phyloP scores from a whole-genome alignment of 2,329 filamentous ascomycete species.

The Colletotrichum sp. region DNA sequence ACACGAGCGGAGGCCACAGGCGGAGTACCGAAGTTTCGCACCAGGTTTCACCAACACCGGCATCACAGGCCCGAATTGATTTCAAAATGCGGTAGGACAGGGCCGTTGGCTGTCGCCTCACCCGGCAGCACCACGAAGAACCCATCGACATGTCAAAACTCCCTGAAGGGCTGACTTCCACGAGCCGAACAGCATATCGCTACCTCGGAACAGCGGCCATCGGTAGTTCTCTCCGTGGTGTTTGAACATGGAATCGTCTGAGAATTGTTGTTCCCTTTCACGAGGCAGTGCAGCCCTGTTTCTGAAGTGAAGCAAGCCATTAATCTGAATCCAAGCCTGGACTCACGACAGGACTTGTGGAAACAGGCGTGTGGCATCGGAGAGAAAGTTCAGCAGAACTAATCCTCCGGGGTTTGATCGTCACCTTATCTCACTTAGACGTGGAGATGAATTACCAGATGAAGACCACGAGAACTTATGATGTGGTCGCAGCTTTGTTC shows the following conservation, averaged over 20 bases:
- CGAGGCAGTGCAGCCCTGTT: not conserved
- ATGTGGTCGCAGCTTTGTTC: not conserved
- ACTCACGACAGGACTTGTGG: not conserved
- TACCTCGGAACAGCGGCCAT: not conserved
- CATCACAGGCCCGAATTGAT: not conserved
- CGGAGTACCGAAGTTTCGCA: slow-evolving; percentile 9
- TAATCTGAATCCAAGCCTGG: not conserved
- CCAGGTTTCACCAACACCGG: slow-evolving; percentile 2
- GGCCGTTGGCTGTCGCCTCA: not conserved
- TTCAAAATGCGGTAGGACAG: not conserved
- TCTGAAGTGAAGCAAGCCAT: not conserved
- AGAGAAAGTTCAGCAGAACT: not conserved
- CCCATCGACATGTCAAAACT: not conserved
- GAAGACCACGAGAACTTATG: not conserved
- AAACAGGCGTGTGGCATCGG: not conserved
- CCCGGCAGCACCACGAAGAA: not conserved
- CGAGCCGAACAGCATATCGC: not conserved
- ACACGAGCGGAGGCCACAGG: not conserved
- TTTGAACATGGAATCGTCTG: not conserved
- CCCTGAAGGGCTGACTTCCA: not conserved
- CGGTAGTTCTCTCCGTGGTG: not conserved
- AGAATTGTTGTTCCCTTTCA: not conserved
- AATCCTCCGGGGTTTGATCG: not conserved
- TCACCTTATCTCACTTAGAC: not conserved
- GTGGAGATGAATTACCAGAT: not conserved